Evolutionary conservation across 2,329 filamentous ascomycete species (phyloP).

Genomic region (Trematosphaeria pertusa): DNA sequence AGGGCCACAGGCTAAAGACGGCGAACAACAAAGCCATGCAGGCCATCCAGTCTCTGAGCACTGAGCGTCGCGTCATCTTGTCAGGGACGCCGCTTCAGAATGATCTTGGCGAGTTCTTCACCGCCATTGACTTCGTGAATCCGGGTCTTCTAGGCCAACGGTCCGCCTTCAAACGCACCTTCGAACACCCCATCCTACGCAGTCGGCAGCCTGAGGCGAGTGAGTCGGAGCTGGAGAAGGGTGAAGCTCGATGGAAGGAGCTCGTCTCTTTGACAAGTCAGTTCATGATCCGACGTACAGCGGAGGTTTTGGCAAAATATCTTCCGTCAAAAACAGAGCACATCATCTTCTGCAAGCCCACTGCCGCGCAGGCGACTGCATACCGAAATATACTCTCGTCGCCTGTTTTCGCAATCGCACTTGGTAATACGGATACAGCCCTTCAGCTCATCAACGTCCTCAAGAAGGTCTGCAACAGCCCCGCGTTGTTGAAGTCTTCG

Average conservation of each 20-base stretch:
- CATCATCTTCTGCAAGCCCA: slow-evolving; percentile 70
- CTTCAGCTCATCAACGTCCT: slow-evolving; percentile 74
- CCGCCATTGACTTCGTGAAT: slow-evolving; percentile 73
- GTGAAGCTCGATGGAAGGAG: slow-evolving; percentile 67
- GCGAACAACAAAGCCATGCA: slow-evolving; percentile 72
- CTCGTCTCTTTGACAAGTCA: slow-evolving; percentile 65
- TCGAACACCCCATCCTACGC: slow-evolving; percentile 69
- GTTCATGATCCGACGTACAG: slow-evolving; percentile 71
- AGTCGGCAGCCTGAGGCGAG: slow-evolving; percentile 70
- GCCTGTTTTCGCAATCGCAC: slow-evolving; percentile 66
- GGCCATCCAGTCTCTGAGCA: slow-evolving; percentile 69
- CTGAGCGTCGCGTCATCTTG: slow-evolving; percentile 66
- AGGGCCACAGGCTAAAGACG: slow-evolving; percentile 72
- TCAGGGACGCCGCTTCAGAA: slow-evolving; percentile 74
- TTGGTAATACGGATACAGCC: slow-evolving; percentile 68
- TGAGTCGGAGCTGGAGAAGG: slow-evolving; percentile 67
- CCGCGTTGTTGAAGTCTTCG: slow-evolving; percentile 64
- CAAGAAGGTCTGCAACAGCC: slow-evolving; percentile 78
- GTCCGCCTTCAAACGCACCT: slow-evolving; percentile 68
- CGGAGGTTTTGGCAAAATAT: slow-evolving; percentile 70
- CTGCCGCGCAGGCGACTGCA: slow-evolving; percentile 64
- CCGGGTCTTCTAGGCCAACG: slow-evolving; percentile 69
- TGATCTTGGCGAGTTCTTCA: slow-evolving; percentile 71
- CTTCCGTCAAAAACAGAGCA: slow-evolving; percentile 73
- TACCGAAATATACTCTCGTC: slow-evolving; percentile 71